Percentiles rank a stretch among this genome's conserved stretches.
These are phyloP conservation scores for Mrakia frigida DNA, from an alignment of 768 basidiomycete species.

Conservation along the genomic window DNA sequence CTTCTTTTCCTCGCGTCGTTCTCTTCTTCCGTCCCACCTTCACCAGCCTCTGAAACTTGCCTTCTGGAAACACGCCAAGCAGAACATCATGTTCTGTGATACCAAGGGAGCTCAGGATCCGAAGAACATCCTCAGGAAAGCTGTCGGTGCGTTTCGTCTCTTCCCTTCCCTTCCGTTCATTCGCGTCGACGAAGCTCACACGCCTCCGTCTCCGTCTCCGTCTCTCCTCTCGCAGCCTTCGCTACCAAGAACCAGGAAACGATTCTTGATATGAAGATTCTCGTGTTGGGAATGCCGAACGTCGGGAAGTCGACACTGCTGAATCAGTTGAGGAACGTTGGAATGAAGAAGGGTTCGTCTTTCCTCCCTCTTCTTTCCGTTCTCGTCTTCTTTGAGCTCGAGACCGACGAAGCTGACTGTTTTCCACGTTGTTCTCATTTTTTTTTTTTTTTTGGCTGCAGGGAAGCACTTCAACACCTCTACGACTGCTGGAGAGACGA, in stretches of 20 bases:
- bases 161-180: neutral
- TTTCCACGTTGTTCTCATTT: neutral
- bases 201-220: neutral
- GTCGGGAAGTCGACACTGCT: slow-evolving; percentile 33
- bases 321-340: slow-evolving; percentile 23
- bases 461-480: slow-evolving; percentile 88
- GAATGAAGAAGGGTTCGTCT: slow-evolving; percentile 29
- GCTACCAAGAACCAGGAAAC: slow-evolving; percentile 18
- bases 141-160: slow-evolving; percentile 46
- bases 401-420: neutral
- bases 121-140: slow-evolving; percentile 41
- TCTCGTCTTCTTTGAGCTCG: slow-evolving; percentile 17
- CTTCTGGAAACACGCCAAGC: slow-evolving; percentile 41
- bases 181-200: neutral
- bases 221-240: slow-evolving; percentile 14
- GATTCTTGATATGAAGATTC: slow-evolving; percentile 29
- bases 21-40: neutral
- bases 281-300: slow-evolving; percentile 33
- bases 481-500: slow-evolving; percentile 83
- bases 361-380: neutral
- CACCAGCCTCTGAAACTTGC: slow-evolving; percentile 47
- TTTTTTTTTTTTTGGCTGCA: slow-evolving; percentile 34
- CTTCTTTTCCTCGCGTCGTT: neutral
- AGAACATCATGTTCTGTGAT: slow-evolving; percentile 47
- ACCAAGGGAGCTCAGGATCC: slow-evolving; percentile 44